phyloP scores from a whole-genome alignment of 179 eudicot species.

The Carnegiea gigantea region DNA sequence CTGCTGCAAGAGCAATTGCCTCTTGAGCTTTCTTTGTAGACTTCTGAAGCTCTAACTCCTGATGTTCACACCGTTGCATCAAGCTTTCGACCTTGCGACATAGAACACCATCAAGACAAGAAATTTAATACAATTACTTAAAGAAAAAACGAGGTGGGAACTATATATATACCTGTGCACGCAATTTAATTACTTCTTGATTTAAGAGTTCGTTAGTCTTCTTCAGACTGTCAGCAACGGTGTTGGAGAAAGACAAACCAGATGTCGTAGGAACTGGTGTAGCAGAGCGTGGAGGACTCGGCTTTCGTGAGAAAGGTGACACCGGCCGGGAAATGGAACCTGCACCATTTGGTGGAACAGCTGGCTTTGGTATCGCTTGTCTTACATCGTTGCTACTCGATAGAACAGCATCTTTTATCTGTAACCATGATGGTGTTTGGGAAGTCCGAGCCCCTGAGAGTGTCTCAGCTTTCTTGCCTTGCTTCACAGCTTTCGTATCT shows the following conservation, averaged over 20 bases:
- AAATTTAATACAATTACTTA: background rate
- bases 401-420: conserved; percentile 65
- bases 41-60: conserved; percentile 74
- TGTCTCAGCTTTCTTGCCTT: conserved; percentile 81
- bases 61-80: conserved; percentile 68
- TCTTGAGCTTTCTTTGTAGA: conserved; percentile 78
- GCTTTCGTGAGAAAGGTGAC: conserved; percentile 86
- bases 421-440: conserved; percentile 63
- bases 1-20: conserved; percentile 75
- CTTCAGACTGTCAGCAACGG: conserved; percentile 78
- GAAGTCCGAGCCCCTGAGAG: conserved; percentile 61
- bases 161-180: conserved; percentile 57
- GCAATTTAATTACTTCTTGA: conserved; percentile 80
- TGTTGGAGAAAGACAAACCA: conserved; percentile 87
- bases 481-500: conserved; percentile 91
- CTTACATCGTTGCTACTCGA: conserved; percentile 56
- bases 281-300: conserved; percentile 97
- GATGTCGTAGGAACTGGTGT: conserved; percentile 90
- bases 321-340: conserved; percentile 84
- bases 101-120: conserved; percentile 16
- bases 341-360: conserved; percentile 49
- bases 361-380: conserved; percentile 68
- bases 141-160: background rate
- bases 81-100: conserved; percentile 71
- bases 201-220: conserved; percentile 87